A percentile compares a stretch with the other conserved stretches of the same genome.
These are phyloP conservation scores for Lachnellula suecica DNA, from an alignment of 2,329 filamentous ascomycete species.

Conservation along the genomic window DNA sequence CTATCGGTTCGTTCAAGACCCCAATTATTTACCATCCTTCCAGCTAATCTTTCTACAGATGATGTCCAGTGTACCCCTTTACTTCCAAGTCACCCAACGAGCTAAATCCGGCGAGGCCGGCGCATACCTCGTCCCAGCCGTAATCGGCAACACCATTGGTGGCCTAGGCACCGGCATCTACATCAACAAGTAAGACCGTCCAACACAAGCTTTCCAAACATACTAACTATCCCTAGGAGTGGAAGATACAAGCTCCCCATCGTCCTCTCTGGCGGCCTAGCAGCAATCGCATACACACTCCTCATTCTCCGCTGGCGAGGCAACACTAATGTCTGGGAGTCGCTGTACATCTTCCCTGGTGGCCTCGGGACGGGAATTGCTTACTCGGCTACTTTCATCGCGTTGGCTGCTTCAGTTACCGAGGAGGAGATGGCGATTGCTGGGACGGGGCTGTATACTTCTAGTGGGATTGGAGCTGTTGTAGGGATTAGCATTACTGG, in stretches of 20 bases:
- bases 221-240: conserved; percentile 34
- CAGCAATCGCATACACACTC: conserved; percentile 49
- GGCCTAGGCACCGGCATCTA: conserved; percentile 56
- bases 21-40: background rate
- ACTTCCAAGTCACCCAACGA: conserved; percentile 63
- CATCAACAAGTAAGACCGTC: conserved; percentile 27
- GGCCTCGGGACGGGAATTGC: conserved; percentile 49
- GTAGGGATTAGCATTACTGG: conserved; percentile 15
- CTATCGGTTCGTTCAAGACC: conserved; percentile 42
- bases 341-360: conserved; percentile 56
- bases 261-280: conserved; percentile 47
- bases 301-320: conserved; percentile 59
- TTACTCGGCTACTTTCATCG: conserved; percentile 45
- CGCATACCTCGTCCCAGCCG: conserved; percentile 62
- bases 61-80: conserved; percentile 65
- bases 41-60: conserved; percentile 33
- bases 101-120: conserved; percentile 57
- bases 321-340: conserved; percentile 52
- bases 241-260: conserved; percentile 58
- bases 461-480: conserved; percentile 18
- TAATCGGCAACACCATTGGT: conserved; percentile 63
- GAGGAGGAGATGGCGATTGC: conserved; percentile 47
- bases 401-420: conserved; percentile 45
- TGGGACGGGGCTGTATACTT: conserved; percentile 45
- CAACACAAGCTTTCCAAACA: background rate